Base-by-base conservation (phyloP, 176 grass and related monocot genomes). In the Lolium rigidum region DNA sequence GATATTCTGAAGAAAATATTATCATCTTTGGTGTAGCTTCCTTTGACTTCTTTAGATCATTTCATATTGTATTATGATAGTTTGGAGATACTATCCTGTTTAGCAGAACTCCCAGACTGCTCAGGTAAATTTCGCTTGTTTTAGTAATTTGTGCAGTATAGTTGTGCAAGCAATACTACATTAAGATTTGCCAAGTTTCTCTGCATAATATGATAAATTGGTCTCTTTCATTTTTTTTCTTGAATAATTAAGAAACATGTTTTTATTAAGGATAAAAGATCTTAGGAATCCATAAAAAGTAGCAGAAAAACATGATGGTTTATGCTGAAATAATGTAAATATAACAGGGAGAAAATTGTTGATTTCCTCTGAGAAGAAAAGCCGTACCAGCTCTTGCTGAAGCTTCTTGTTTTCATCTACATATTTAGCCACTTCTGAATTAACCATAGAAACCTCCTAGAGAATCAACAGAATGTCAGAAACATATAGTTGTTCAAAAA, bases 341-440 rank as follows among this genome's bases (percentile, higher is more conserved):
- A 52, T 20, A n/a, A 54, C 39, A 6, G 10, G 2, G 73, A 82
- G 76, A 52, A 77, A 47, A 21, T 3, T 0, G 11, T 4, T 68
- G 77, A 54, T 82, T 48, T 46, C 70, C 21, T 88, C 49, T 20
- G 46, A 58, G 28, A 80, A 72, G 63, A 74, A 46, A 43, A 63
- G 26, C 5, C 70, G 35, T 90, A 99, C 97, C 94, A 96, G 47
- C 72, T 95, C 84, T 79, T 88, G 82, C 55, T 67, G 85, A 54
- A 98, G 89, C 89, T 91, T 90, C 85, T 85, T 35, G 80, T 96
- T 96, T 91, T 96, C 92, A 60, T 92, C 82, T 15, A 39, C 85
- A 87, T 89, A 51, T 71, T 82, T 91, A 54, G 81, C 59, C 12
- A 88, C 74, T 83, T 83, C 55, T 51, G 90, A 78, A 55, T 82